A percentile compares a stretch with the other conserved stretches of the same genome.
phyloP scores from a whole-genome alignment of 345 rosid species.

The sweet orange (Citrus sinensis) region DVS_A1.0 CM039162.1:5730501-5731000 shows the following conservation, averaged over 20 bases:
- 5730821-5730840: no score
- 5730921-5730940: no score
- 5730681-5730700: neutral
- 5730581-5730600: conserved; percentile 51
- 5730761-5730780: neutral
- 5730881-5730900: no score
- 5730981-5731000: neutral
- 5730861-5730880: no score
- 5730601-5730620: conserved; percentile 64
- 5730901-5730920: no score
- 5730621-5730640: conserved; percentile 57
- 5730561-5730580: conserved; percentile 33
- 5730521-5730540: conserved; percentile 41
- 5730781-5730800: neutral
- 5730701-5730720: neutral
- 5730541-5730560: conserved; percentile 24
- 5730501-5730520: conserved; percentile 59
- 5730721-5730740: neutral
- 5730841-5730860: no score
- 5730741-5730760: neutral
- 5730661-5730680: conserved; percentile 3
- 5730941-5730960: neutral
- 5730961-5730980: neutral
- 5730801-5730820: no score
- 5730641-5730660: conserved; percentile 49